Evolutionary conservation across 2,329 filamentous ascomycete species (phyloP).

Genomic region (Aspergillus jensenii): DNA sequence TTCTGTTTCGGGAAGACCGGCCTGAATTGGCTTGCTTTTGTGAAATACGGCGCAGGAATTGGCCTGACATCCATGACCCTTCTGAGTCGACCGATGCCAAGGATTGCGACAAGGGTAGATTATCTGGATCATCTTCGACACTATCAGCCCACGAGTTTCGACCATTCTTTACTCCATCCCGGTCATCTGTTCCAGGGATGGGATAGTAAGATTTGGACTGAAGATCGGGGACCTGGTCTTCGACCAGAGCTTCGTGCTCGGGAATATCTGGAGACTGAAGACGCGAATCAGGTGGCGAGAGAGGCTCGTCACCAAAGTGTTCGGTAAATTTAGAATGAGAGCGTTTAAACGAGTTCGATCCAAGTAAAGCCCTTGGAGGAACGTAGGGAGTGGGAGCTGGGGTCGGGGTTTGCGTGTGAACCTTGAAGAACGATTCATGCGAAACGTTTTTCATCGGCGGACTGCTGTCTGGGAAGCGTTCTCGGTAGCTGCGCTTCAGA

Average conservation of each 20-base stretch:
- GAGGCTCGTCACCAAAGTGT: constrained; percentile 80
- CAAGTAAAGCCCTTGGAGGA: constrained; percentile 44
- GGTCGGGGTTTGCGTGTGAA: constrained; percentile 52
- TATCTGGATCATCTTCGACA: constrained; percentile 53
- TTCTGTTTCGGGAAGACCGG: constrained; percentile 34
- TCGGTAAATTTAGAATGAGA: constrained; percentile 91
- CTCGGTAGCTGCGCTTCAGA: constrained; percentile 56
- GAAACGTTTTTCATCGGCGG: constrained; percentile 92
- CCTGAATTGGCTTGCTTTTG: constrained; percentile 37
- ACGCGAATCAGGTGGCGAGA: constrained; percentile 82
- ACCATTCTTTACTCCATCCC: constrained; percentile 27
- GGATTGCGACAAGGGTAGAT: constrained; percentile 68
- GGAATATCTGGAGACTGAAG: constrained; percentile 73
- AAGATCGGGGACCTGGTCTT: constrained; percentile 13
- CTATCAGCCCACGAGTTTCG: constrained; percentile 39
- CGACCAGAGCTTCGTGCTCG: constrained; percentile 20
- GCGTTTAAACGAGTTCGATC: constrained; percentile 65
- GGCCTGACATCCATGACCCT: constrained; percentile 90
- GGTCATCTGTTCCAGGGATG: constrained; percentile 29
- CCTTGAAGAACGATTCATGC: constrained; percentile 74
- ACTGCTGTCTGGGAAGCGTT: constrained; percentile 52
- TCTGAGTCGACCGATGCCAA: constrained; percentile 94
- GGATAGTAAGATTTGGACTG: constrained; percentile 21
- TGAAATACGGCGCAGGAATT: constrained; percentile 54
- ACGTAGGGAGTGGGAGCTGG: constrained; percentile 43